Base-by-base conservation (phyloP, 2,329 filamentous ascomycete species). In the Cladosporium austrohemisphaericum region DNA sequence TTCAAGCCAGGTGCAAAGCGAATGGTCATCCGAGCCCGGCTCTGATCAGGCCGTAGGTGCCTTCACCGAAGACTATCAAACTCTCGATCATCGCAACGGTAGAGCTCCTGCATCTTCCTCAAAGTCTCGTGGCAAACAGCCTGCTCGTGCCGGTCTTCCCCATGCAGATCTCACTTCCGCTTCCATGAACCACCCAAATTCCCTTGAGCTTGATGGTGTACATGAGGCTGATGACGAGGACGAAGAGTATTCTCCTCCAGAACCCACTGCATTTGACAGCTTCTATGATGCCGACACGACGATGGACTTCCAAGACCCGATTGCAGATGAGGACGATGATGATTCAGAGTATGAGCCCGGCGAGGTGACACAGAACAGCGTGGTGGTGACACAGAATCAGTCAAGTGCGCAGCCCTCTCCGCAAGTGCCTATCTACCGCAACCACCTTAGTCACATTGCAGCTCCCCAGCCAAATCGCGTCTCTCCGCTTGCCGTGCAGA, bases 1-100 rank as follows among this genome's bases (percentile, higher is more conserved):
- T 75, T 96, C 92, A 58, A 96, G 91, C 71, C 88, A 86, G 72
- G 80, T 79, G 55, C 57, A 64, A 55, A 85, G 91, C 74, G 87
- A 91, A 67, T 95, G 90, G 56, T 71, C 80, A 65, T 75, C 79
- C 65, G 74, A 76, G 54, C 67, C 71, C 50, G 60, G 58, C 55
- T 72, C 72, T 56, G 72, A 73, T 59, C 71, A 67, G 50, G 71
- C 69, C 56, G 70, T 70, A 62, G 62, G 60, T 59, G 62, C 61
- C 50, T 62, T 64, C 52, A 56, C 52, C 40, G 57, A 52, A 51
- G 53, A 56, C 50, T 53, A 55, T 45, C 59, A 61, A 47, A 53
- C 46, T 41, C 47, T 54, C 25, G 53, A 57, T 50, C 47, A 29
- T 26, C 22, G 16, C 28, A 22, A 16, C n/a, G n/a, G 14, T 32